Percentiles rank a stretch among this genome's conserved stretches.
These are phyloP conservation scores for Melanogaster broomeanus DNA, from an alignment of 768 basidiomycete species.

Conservation along the genomic window DNA sequence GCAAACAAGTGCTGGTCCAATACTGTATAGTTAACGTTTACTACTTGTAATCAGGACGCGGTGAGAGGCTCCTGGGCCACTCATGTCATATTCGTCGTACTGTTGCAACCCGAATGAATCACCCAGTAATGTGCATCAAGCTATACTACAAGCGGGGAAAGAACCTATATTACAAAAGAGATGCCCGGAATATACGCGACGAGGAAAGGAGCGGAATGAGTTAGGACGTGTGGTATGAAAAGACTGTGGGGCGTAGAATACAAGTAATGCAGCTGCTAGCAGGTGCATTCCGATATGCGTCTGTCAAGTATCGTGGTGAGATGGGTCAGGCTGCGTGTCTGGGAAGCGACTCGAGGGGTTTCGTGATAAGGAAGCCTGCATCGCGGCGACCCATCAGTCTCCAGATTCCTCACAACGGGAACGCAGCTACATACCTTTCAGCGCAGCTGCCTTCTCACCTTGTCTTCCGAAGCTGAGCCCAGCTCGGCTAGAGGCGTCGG, in stretches of 20 bases:
- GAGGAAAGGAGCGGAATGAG: constrained; percentile 6
- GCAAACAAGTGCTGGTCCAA: no score
- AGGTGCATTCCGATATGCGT: not conserved
- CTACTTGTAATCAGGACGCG: no score
- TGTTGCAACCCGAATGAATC: no score
- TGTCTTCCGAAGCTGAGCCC: constrained; percentile 81
- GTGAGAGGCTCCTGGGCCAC: no score
- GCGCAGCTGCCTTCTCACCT: constrained; percentile 74
- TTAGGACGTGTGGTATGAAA: constrained; percentile 5
- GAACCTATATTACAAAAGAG: not conserved
- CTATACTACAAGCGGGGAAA: no score
- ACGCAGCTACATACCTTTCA: constrained; percentile 47
- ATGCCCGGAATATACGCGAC: constrained; percentile 2
- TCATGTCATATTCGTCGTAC: no score
- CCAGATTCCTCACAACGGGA: not conserved
- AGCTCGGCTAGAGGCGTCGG: constrained; percentile 32
- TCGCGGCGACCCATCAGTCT: not conserved
- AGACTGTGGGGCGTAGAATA: not conserved
- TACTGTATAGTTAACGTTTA: no score
- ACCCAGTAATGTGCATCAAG: no score
- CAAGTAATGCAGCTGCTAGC: constrained; percentile 2
- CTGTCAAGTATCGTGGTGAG: not conserved
- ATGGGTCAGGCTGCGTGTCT: constrained; percentile 35
- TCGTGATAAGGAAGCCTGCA: constrained; percentile 57
- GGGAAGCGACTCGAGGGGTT: constrained; percentile 58